Evolutionary conservation across 768 basidiomycete genomes (phyloP).

Genomic region (Lentinus brumalis): DNA sequence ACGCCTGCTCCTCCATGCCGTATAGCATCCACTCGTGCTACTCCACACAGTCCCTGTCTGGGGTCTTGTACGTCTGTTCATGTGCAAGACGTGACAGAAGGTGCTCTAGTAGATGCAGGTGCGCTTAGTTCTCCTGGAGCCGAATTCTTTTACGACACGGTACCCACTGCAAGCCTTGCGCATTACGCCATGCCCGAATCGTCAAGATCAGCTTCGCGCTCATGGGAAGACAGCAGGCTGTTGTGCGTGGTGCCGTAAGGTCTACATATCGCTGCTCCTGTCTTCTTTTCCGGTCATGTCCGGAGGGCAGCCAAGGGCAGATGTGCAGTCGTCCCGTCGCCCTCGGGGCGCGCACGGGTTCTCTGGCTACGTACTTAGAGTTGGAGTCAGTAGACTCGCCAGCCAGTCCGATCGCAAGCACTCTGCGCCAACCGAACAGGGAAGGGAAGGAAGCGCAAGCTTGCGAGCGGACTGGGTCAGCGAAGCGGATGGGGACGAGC

Average conservation of each 20-base stretch:
- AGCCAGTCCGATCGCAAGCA: no score
- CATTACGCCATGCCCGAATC: slow-evolving; percentile 8
- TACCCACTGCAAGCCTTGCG: background rate
- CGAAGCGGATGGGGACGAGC: no score
- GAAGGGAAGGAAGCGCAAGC: no score
- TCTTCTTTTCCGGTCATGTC: background rate
- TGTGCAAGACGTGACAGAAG: background rate
- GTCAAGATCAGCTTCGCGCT: background rate
- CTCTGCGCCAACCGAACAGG: no score
- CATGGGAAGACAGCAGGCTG: background rate
- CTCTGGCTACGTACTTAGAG: no score
- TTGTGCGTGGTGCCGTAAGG: background rate
- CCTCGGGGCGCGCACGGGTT: no score
- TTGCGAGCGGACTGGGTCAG: no score
- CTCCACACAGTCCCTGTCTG: background rate
- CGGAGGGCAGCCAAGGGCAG: no score
- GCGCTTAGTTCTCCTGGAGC: background rate
- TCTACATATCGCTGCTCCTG: background rate
- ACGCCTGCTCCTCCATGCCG: background rate
- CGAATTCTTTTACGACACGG: background rate
- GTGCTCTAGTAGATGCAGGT: background rate
- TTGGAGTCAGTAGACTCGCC: no score
- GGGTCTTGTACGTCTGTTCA: slow-evolving; percentile 16
- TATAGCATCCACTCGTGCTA: background rate
- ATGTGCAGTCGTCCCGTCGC: no score